These are phyloP conservation scores for Flaveria brownii DNA, from an alignment of 129 eudicot species.

Conservation along the genomic window DNA sequence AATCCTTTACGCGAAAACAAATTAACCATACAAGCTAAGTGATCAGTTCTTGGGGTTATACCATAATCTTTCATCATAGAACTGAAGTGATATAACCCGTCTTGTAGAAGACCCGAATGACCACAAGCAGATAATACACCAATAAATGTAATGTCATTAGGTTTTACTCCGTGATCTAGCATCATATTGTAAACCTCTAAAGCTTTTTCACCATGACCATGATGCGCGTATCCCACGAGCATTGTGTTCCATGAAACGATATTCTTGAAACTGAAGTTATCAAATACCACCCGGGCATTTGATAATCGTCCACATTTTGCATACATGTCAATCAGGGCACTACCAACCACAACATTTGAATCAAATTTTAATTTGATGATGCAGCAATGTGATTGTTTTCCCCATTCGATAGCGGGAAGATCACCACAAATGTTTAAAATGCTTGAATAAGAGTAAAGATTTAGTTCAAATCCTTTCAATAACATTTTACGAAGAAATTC, in stretches of 20 bases:
- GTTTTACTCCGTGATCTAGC: conserved; percentile 44
- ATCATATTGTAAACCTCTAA: conserved; percentile 52
- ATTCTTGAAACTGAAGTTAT: conserved; percentile 54
- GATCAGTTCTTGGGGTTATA: conserved; percentile 60
- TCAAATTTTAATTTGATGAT: conserved; percentile 47
- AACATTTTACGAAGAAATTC: conserved; percentile 46
- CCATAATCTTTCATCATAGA: conserved; percentile 48
- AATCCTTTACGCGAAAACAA: conserved; percentile 65
- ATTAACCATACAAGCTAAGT: conserved; percentile 72
- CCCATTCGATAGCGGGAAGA: conserved; percentile 73
- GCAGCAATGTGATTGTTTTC: conserved; percentile 67
- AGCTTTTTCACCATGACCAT: conserved; percentile 59
- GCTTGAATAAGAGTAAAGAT: conserved; percentile 65
- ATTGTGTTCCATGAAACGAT: conserved; percentile 75
- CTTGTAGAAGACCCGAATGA: conserved; percentile 62
- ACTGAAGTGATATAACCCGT: conserved; percentile 48
- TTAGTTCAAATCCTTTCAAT: conserved; percentile 49
- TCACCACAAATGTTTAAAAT: conserved; percentile 72
- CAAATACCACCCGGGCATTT: conserved; percentile 54
- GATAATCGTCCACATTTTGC: conserved; percentile 69
- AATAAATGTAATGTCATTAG: conserved; percentile 61
- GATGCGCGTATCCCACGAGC: conserved; percentile 76
- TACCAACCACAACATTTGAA: conserved; percentile 65
- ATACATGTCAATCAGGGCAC: conserved; percentile 72
- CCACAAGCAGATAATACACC: conserved; percentile 83